Conservation (phyloP, 2,329 filamentous ascomycete species). For the Colletotrichum incanum region DNA sequence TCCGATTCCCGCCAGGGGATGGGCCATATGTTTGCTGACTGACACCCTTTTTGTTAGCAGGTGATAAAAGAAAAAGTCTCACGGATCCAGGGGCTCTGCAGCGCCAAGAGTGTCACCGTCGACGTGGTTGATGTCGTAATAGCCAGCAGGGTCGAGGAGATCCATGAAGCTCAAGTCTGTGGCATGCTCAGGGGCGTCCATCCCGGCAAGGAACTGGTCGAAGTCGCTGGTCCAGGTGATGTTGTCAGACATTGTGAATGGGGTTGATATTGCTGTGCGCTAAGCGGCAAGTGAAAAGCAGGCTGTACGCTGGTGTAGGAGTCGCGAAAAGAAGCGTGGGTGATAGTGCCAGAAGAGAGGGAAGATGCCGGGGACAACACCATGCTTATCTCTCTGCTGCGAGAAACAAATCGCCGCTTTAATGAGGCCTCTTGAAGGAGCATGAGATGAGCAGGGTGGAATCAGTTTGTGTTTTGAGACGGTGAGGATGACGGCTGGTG, state of each 20-base stretch:
- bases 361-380: too few relatives aligned
- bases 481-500: background rate
- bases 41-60: conserved; percentile 54
- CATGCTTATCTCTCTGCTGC: conserved; percentile 22
- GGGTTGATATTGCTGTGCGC: conserved; percentile 19
- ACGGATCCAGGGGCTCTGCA: conserved; percentile 45
- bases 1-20: too few relatives aligned
- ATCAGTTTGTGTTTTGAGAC: background rate
- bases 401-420: conserved; percentile 9
- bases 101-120: conserved; percentile 31
- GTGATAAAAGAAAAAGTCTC: conserved; percentile 51
- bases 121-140: conserved; percentile 22
- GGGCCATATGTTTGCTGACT: too few relatives aligned
- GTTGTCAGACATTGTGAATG: conserved; percentile 48
- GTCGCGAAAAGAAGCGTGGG: background rate
- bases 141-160: conserved; percentile 40
- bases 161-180: conserved; percentile 38
- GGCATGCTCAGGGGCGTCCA: conserved; percentile 6
- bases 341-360: background rate
- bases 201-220: conserved; percentile 35
- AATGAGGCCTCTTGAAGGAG: background rate
- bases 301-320: conserved; percentile 6
- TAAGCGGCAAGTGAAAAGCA: conserved; percentile 44
- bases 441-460: conserved; percentile 2
- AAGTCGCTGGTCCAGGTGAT: conserved; percentile 29